phyloP scores from a whole-genome alignment of 306 rosid species.

The Trichosanthes truncata region DNA sequence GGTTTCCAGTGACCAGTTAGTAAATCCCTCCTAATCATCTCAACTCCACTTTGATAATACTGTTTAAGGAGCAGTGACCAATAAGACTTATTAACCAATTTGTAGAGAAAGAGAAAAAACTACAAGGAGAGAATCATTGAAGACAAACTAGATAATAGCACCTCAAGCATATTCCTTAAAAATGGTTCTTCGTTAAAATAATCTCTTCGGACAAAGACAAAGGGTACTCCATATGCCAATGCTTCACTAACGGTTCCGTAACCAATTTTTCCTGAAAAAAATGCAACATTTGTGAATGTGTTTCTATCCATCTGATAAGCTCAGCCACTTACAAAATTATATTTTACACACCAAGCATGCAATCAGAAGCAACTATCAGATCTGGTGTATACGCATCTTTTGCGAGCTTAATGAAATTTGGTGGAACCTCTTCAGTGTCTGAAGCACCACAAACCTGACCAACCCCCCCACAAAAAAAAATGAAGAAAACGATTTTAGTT shows the following conservation, averaged over 20 bases:
- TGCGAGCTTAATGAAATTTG: conserved; percentile 64
- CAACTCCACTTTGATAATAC: conserved; percentile 90
- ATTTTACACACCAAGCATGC: conserved; percentile 81
- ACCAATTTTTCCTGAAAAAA: conserved; percentile 84
- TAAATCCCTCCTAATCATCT: conserved; percentile 95
- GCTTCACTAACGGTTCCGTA: conserved; percentile 95
- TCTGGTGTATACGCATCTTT: conserved; percentile 90
- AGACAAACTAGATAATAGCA: background rate
- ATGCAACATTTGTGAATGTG: background rate
- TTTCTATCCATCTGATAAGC: conserved; percentile 8
- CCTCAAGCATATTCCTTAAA: conserved; percentile 99
- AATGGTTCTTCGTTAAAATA: conserved; percentile 98
- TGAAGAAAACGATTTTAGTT: conserved; percentile 7
- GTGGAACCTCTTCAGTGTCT: conserved; percentile 62
- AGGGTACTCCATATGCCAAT: conserved; percentile 80
- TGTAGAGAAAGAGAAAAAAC: background rate
- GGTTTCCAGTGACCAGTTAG: conserved; percentile 99
- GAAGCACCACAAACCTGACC: conserved; percentile 97
- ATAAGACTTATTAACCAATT: conserved; percentile 9
- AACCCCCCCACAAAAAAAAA: background rate
- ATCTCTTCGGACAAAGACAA: conserved; percentile 95
- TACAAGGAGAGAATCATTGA: background rate
- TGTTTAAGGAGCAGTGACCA: conserved; percentile 16
- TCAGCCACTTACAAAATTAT: conserved; percentile 10
- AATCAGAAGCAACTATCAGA: conserved; percentile 83